These are phyloP conservation scores for Diaporthe longicolla DNA, from an alignment of 2,329 filamentous ascomycete species.

Conservation along the genomic window DNA sequence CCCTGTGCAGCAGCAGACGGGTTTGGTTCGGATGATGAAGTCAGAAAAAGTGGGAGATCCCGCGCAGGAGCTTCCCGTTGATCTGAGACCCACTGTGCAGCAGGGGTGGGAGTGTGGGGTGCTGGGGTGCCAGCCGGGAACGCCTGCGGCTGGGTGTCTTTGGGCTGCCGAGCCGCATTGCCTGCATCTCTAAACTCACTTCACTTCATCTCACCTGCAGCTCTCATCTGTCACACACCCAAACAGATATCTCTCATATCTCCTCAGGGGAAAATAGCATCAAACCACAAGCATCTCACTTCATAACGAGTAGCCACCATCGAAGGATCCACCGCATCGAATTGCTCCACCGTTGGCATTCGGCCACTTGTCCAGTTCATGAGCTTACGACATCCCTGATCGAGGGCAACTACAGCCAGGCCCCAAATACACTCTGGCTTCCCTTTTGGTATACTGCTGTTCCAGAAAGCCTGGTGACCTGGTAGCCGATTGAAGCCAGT, in stretches of 20 bases:
- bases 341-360: neutral
- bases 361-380: slow-evolving; percentile 36
- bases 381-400: slow-evolving; percentile 16
- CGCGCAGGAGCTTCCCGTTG: slow-evolving; percentile 13
- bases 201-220: slow-evolving; percentile 28
- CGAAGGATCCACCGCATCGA: neutral
- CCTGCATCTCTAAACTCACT: slow-evolving; percentile 39
- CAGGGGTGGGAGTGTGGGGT: slow-evolving; percentile 29
- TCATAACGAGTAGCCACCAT: neutral
- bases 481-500: neutral
- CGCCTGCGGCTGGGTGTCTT: slow-evolving; percentile 32
- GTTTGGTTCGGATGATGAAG: slow-evolving; percentile 34
- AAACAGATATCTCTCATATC: neutral
- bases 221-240: neutral
- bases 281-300: neutral
- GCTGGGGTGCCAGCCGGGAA: slow-evolving; percentile 38
- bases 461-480: neutral
- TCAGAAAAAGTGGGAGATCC: slow-evolving; percentile 39
- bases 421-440: neutral
- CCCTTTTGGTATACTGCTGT: neutral
- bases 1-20: neutral
- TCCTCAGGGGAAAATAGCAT: neutral
- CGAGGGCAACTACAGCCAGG: neutral
- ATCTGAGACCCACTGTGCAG: neutral
- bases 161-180: slow-evolving; percentile 40